Evolutionary conservation across 306 rosid species (phyloP), one percentile per base, ranked within the genome.

Genomic region (Neltuma alba): DNA sequence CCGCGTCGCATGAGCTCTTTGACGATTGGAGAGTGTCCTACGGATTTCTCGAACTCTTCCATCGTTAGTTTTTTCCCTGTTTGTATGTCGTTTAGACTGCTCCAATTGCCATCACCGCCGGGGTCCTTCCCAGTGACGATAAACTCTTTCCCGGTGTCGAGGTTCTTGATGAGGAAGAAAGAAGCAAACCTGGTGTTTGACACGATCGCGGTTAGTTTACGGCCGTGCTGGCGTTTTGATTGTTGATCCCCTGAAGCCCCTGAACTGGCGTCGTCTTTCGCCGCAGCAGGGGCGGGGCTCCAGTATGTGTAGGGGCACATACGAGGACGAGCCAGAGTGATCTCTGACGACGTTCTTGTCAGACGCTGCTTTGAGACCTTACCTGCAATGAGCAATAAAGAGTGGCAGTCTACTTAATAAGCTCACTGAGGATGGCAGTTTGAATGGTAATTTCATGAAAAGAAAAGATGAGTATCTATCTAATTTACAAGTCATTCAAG

Each of bases 81-180:
- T 7, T 95, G 90, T 38, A 95, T 66, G 72, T 95, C 98, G 34
- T 91, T 89, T 1, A 95, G 58, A 57, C 82, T 79, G 44, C 90
- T 92, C 97, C 97, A 94, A 78, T 67, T 76, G 57, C 99, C 99
- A 2, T 91, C 76, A 62, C 89, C 85, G 0, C 86, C 86, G 23
- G 62, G 86, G 52, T 90, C 99, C 0, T 86, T 95, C 3, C 42
- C 42, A 2, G 14, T 63, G 7, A 95, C 96, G 5, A 95, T 87
- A 47, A 95, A 95, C 80, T 92, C 96, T 23, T 83, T 95, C 18
- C 98, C 99, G 0, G 96, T 95, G 41, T 95, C 98, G 48, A 91
- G 61, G 62, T 89, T 95, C 83, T 91, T 95, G 8, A 95, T 95
- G 52, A 95, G 33, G 70, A 91, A 89, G 71, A 92, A 91, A 0